phyloP scores from a whole-genome alignment of 169 alveolate species.

The Plasmodium cynomolgi region DNA sequence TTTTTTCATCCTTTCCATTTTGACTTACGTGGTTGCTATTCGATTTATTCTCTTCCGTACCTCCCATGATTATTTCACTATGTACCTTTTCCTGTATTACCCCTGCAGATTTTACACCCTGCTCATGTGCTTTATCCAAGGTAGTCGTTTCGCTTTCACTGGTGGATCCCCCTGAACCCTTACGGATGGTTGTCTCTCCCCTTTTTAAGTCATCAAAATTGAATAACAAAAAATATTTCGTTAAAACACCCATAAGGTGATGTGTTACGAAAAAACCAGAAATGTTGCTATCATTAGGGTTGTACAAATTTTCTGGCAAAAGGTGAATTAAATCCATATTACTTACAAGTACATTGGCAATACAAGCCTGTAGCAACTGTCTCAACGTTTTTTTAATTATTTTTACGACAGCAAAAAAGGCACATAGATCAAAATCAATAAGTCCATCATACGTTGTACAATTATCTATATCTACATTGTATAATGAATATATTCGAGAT shows the following conservation, averaged over 20 bases:
- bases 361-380: conserved; percentile 81
- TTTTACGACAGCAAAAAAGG: conserved; percentile 80
- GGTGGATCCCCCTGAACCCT: not conserved
- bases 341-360: conserved; percentile 73
- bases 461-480: conserved; percentile 21
- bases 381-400: conserved; percentile 78
- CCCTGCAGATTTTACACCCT: not conserved
- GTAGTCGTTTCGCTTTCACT: not conserved
- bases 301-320: conserved; percentile 48
- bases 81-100: not conserved
- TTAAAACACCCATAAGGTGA: conserved; percentile 75
- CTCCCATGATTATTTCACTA: not conserved
- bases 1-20: not conserved
- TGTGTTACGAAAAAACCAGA: conserved; percentile 67
- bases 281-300: conserved; percentile 19
- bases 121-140: not conserved
- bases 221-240: conserved; percentile 65
- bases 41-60: not conserved
- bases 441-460: conserved; percentile 56
- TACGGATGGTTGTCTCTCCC: not conserved
- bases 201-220: conserved; percentile 60
- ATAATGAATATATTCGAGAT: conserved; percentile 79
- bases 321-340: conserved; percentile 71
- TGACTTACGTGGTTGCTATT: not conserved
- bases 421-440: conserved; percentile 78